Conservation (phyloP, 2,329 filamentous ascomycete species). For the Colletotrichum tanaceti region DNA sequence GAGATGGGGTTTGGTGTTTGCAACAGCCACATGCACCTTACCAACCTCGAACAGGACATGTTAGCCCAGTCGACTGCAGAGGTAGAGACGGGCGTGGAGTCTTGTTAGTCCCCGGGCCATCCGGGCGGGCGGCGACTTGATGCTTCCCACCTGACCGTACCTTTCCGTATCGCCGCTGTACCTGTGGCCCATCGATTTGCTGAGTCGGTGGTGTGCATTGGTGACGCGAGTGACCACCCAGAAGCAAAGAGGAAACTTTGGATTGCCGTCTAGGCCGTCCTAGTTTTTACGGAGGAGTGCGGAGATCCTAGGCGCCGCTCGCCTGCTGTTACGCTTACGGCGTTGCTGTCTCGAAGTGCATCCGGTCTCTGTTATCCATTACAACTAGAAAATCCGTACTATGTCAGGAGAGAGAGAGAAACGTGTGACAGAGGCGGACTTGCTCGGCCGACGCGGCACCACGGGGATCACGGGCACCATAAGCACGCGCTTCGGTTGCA, state of each 20-base stretch:
- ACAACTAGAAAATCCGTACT: conserved; percentile 5
- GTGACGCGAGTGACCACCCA: conserved; percentile 22
- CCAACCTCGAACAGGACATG: conserved; percentile 9
- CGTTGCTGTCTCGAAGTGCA: conserved; percentile 17
- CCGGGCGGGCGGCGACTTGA: conserved; percentile 35
- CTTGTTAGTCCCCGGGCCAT: conserved; percentile 41
- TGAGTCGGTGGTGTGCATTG: conserved; percentile 1
- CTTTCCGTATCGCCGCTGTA: conserved; percentile 12
- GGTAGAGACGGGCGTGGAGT: conserved; percentile 33
- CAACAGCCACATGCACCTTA: background rate
- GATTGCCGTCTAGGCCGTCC: conserved; percentile 4
- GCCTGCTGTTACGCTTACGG: background rate
- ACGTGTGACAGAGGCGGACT: conserved; percentile 43
- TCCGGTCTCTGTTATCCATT: conserved; percentile 12
- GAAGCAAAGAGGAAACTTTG: conserved; percentile 1
- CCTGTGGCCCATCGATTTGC: conserved; percentile 5
- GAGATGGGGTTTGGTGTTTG: conserved; percentile 4
- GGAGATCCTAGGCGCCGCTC: background rate
- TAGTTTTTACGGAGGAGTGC: conserved; percentile 11
- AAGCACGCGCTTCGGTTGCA: conserved; percentile 32
- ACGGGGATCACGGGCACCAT: conserved; percentile 20
- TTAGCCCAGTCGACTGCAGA: conserved; percentile 6
- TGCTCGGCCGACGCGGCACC: conserved; percentile 34
- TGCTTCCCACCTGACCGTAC: background rate
- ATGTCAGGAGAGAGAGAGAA: conserved; percentile 18